Evolutionary conservation across 441 rosid genomes (phyloP).

Genomic region (Erodium texanum): DNA sequence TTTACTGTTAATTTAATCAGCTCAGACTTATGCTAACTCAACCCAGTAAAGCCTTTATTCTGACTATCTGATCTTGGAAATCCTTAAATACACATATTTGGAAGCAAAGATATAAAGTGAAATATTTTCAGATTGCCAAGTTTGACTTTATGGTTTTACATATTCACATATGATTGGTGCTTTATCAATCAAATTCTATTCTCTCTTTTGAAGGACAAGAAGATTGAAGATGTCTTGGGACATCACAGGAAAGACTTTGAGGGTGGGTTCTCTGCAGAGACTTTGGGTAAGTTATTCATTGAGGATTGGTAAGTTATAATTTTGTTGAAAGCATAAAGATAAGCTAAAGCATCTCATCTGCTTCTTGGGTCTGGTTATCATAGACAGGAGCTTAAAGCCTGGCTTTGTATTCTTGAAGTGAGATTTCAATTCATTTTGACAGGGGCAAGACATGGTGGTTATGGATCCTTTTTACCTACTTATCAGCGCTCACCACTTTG

Average conservation of each 20-base stretch:
- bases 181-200: not conserved
- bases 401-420: slow-evolving; percentile 5
- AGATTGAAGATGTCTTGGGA: slow-evolving; percentile 14
- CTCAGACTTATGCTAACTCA: not conserved
- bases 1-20: not conserved
- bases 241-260: slow-evolving; percentile 16
- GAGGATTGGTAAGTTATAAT: slow-evolving; percentile 2
- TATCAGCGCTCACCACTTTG: slow-evolving; percentile 16
- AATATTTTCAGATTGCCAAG: not conserved
- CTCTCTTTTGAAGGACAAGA: slow-evolving; percentile 10
- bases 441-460: slow-evolving; percentile 25
- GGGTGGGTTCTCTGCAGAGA: slow-evolving; percentile 16
- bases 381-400: slow-evolving; percentile 13
- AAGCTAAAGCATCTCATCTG: slow-evolving; percentile 2
- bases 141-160: not conserved
- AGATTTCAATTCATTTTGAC: slow-evolving; percentile 19
- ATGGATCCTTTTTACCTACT: slow-evolving; percentile 25
- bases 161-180: not conserved
- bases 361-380: not conserved
- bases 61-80: not conserved
- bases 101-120: not conserved
- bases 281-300: slow-evolving; percentile 14
- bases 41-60: not conserved
- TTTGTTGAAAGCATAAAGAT: slow-evolving; percentile 7
- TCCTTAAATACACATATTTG: not conserved